A percentile compares a stretch with the other conserved stretches of the same genome.
phyloP scores from a whole-genome alignment of 768 basidiomycete species.

The Calocybe gangraenosa region DNA sequence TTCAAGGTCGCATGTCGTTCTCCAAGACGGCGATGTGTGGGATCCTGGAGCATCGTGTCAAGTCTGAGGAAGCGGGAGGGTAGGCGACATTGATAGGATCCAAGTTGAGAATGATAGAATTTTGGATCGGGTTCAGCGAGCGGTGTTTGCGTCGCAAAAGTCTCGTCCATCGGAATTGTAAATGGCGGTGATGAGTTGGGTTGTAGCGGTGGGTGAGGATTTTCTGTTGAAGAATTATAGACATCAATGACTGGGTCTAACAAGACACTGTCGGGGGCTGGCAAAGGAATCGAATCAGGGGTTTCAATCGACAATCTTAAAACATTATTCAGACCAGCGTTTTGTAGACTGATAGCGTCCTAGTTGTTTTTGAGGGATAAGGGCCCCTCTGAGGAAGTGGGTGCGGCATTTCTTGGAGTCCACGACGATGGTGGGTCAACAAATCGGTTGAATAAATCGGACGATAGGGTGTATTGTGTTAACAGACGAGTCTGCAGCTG shows the following conservation, averaged over 20 bases:
- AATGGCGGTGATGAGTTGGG: conserved; percentile 1
- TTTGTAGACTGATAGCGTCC: conserved; percentile 1
- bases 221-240: conserved; percentile 2
- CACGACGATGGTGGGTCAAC: conserved; percentile 12
- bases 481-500: conserved; percentile 17
- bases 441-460: conserved; percentile 28
- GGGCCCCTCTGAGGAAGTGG: conserved; percentile 22
- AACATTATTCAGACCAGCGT: conserved; percentile 2
- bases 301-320: conserved; percentile 47
- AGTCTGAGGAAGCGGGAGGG: conserved; percentile 51
- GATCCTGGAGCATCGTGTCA: conserved; percentile 37
- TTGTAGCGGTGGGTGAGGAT: conserved; percentile 1
- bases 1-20: conserved; percentile 40
- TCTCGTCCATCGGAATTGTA: background rate
- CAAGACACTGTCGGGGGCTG: conserved; percentile 17
- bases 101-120: conserved; percentile 49
- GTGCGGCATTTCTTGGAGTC: conserved; percentile 6
- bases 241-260: conserved; percentile 2
- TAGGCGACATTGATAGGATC: conserved; percentile 59
- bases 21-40: conserved; percentile 30
- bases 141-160: background rate
- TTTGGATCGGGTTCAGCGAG: background rate
- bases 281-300: conserved; percentile 33
- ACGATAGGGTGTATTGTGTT: conserved; percentile 29
- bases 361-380: conserved; percentile 25